Percentiles rank a stretch among this genome's conserved stretches.
Evolutionary conservation across 352 stramenopile species (phyloP).

Genomic region (Phytophthora quininea): DNA sequence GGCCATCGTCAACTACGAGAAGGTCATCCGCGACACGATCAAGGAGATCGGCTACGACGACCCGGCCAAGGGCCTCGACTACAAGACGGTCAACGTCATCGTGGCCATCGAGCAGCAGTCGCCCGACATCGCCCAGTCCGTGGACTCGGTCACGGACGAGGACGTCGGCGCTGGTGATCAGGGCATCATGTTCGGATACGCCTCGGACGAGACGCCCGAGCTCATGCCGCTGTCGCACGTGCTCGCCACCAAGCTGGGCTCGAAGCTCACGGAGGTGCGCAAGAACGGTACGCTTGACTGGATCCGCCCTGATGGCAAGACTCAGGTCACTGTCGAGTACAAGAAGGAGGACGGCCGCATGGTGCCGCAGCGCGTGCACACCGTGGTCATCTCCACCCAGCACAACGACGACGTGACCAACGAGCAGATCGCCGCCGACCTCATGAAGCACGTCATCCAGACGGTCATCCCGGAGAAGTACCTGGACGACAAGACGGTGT

Average conservation of each 20-base stretch:
- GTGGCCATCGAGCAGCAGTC: conserved; percentile 99
- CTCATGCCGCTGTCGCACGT: conserved; percentile 99
- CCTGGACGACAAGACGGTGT: conserved; percentile 99
- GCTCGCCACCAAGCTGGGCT: conserved; percentile 96
- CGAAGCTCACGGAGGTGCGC: conserved; percentile 97
- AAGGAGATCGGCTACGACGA: conserved; percentile 99
- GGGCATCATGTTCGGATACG: conserved; percentile 95
- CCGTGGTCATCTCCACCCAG: conserved; percentile 99
- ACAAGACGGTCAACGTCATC: conserved; percentile 99
- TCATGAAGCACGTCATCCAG: conserved; percentile 99
- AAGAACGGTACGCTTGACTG: conserved; percentile 99
- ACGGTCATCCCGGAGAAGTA: conserved; percentile 98
- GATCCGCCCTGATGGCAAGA: conserved; percentile 99
- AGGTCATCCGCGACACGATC: conserved; percentile 98
- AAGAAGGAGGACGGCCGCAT: conserved; percentile 95
- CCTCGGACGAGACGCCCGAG: conserved; percentile 97
- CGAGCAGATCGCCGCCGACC: conserved; percentile 97
- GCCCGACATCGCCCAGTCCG: conserved; percentile 98
- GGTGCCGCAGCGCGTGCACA: conserved; percentile 97
- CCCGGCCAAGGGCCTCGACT: conserved; percentile 98
- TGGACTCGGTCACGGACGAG: conserved; percentile 96
- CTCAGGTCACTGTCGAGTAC: conserved; percentile 99
- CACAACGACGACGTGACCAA: conserved; percentile 98
- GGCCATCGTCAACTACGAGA: conserved; percentile 99
- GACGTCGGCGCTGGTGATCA: conserved; percentile 99